Evolutionary conservation across 2,329 filamentous ascomycete species (phyloP).

Genomic region (Ceratocystis cubensis): DNA sequence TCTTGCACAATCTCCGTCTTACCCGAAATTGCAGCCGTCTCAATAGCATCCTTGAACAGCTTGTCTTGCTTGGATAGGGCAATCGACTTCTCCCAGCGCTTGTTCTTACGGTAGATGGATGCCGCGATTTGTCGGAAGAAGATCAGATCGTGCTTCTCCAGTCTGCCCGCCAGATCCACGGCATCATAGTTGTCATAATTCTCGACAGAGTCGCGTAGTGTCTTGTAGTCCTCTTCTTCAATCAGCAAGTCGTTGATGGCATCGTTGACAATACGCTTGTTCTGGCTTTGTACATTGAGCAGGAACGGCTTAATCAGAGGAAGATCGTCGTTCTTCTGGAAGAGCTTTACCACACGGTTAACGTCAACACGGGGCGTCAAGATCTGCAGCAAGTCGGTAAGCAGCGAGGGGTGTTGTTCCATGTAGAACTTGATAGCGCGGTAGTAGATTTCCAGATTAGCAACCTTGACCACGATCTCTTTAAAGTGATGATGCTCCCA

Average conservation of each 20-base stretch:
- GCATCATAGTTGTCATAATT: constrained; percentile 99
- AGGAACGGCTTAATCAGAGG: constrained; percentile 98
- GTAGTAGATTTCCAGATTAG: constrained; percentile 98
- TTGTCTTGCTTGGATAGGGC: constrained; percentile 97
- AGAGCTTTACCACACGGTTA: constrained; percentile 98
- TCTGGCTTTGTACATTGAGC: constrained; percentile 87
- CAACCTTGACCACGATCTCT: constrained; percentile 94
- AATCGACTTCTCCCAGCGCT: constrained; percentile 99
- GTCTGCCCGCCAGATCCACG: constrained; percentile 75
- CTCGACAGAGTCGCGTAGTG: constrained; percentile 88
- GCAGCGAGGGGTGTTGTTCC: constrained; percentile 85
- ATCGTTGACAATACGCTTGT: constrained; percentile 96
- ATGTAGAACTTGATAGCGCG: constrained; percentile 93
- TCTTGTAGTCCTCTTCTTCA: constrained; percentile 99
- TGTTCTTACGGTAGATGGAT: constrained; percentile 98
- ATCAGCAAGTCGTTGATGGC: constrained; percentile 96
- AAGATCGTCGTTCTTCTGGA: constrained; percentile 95
- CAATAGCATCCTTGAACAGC: constrained; percentile 97
- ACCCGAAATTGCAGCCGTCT: constrained; percentile 83
- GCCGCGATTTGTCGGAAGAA: constrained; percentile 99
- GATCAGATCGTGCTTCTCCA: constrained; percentile 95
- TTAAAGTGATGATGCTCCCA: constrained; percentile 99
- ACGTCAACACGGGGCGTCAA: constrained; percentile 92
- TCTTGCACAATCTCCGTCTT: constrained; percentile 93
- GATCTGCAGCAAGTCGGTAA: constrained; percentile 89